Evolutionary conservation across 495 filamentous ascomycete genomes (phyloP), one percentile per base, ranked within the genome.

Genomic region (Parmelia sp.): DNA sequence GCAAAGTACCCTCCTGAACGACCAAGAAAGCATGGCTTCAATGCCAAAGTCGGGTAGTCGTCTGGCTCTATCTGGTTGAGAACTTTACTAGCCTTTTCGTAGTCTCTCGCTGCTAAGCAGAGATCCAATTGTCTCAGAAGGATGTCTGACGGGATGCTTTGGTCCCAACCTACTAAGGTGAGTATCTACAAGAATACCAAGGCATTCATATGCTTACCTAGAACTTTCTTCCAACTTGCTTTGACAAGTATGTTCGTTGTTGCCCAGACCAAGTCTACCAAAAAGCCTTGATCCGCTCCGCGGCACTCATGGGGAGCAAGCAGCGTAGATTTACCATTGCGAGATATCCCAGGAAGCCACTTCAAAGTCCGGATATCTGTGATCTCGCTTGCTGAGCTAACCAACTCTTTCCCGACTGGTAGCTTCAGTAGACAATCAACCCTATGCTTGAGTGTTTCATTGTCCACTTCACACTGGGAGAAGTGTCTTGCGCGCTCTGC

Each of bases 291-390:
- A 21, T 64, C 67, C 25, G 47, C 7, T 49, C 70, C 64, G 58
- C 72, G 65, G 39, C 73, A 74, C 15, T 65, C 37, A n/a, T 60
- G 25, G 27, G 74, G 64, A 21, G 62, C 39, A 35, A 62, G 35
- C 19, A 76, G n/a, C 31, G 29, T 6, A 8, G 68, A 31, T 14
- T 51, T 63, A 4, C 62, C 65, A n/a, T 47, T 44, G 9, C 27
- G n/a, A 61, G 58, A 56, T 17, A 36, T n/a, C 8, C 68, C 71
- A 11, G 75, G 75, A 49, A 77, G 53, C 75, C 75, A 77, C 47
- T 68, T 56, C 51, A 62, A 19, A 35, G 12, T 58, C 56, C 58
- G 36, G 56, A 58, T 31, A 33, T 58, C 33, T 19, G 21, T 27
- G 37, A 44, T 21, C 27, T 23, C n/a, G 21, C 11, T 9, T n/a